Conservation (phyloP, 148 eudicot species). For the Vaccinium corymbosum region DNA sequence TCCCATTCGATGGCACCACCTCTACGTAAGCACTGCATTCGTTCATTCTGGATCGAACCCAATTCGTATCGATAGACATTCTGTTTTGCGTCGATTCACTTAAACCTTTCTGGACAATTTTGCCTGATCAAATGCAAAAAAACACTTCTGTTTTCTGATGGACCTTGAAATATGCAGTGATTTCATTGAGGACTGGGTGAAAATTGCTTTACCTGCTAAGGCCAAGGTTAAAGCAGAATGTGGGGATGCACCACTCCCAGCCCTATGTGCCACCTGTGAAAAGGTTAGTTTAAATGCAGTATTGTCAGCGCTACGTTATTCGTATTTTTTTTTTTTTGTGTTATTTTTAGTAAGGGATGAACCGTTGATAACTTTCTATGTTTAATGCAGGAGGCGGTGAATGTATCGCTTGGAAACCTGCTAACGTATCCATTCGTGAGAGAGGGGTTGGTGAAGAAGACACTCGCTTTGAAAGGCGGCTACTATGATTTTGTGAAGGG, state of each 20-base stretch:
- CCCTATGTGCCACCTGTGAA: conserved; percentile 64
- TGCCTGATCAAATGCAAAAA: background rate
- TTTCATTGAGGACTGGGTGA: conserved; percentile 95
- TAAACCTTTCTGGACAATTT: background rate
- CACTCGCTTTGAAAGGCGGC: conserved; percentile 77
- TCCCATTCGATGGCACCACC: conserved; percentile 58
- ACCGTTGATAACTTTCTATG: no score
- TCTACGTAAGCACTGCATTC: conserved; percentile 51
- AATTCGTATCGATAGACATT: background rate
- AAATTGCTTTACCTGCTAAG: conserved; percentile 79
- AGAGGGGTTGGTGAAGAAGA: conserved; percentile 82
- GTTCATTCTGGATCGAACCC: background rate
- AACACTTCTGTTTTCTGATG: background rate
- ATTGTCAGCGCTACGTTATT: no score
- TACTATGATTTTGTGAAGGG: conserved; percentile 92
- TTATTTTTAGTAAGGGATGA: no score
- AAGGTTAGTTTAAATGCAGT: conserved; percentile 41
- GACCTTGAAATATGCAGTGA: conserved; percentile 42
- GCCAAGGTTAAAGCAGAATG: conserved; percentile 56
- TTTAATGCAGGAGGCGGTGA: conserved; percentile 82
- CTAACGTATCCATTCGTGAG: conserved; percentile 90
- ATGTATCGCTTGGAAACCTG: conserved; percentile 87
- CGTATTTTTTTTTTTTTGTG: no score
- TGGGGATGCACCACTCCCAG: conserved; percentile 42
- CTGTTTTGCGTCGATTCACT: background rate